Evolutionary conservation across 2,329 filamentous ascomycete genomes (phyloP), one percentile per base, ranked within the genome.

Genomic region (Verticillium alfalfae): DNA sequence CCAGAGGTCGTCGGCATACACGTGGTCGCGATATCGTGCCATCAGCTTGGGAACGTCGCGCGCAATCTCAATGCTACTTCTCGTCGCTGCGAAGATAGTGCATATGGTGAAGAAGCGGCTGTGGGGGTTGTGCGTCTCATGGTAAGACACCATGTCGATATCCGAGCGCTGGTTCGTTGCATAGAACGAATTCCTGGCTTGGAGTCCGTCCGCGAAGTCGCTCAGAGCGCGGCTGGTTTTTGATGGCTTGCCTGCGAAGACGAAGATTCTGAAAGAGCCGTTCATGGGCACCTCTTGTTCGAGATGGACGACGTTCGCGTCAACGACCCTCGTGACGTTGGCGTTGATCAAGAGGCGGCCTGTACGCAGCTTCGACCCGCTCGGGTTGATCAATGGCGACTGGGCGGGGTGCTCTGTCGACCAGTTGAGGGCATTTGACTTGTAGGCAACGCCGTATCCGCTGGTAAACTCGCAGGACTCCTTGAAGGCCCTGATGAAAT

Each of bases 221-320:
- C 78, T 71, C 26, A 97, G 79, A 0, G 93, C 91, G 57, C 76
- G 75, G 52, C 80, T 79, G 13, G 86, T 88, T 56, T 80, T 79
- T 15, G 78, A 71, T 9, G 86, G 86, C 52, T 82, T 80, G 61
- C 93, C 93, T n/a, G 86, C 92, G 72, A 96, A 96, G 65, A 97
- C 75, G 72, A 93, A 96, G 64, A 97, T 82, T 61, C 93, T 85
- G 81, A 93, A 97, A 2, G 92, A 88, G 54, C 93, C 93, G 74
- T 97, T 97, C 63, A 93, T 81, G 0, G 93, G 93, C 37, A 97
- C 84, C 71, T 96, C 91, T 75, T 97, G 93, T 76, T 97, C 93
- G 10, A 97, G 82, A 69, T 96, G 91, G 1, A 96, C 92, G 5
- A 92, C 88, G 74, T 97, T 97, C 71, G 93, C 90, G 71, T 97